A percentile compares a stretch with the other conserved stretches of the same genome.
Conservation (phyloP, 139 green algal species). For the Raphidocelis subcapitata region DNA sequence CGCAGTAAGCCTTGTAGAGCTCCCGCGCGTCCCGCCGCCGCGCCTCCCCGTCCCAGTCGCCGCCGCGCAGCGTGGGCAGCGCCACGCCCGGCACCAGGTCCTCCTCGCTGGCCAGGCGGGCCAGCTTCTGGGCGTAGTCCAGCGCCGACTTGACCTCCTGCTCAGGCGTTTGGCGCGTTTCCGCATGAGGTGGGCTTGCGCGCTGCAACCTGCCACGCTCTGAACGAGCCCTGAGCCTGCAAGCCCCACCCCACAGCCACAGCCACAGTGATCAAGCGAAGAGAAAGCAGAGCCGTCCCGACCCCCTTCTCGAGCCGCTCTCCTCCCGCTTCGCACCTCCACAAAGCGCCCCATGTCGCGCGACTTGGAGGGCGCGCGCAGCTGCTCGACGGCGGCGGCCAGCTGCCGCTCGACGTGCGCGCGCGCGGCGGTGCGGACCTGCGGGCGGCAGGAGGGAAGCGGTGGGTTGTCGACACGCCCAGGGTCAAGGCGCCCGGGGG, state of each 20-base stretch:
- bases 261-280: too few species aligned
- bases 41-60: slow-evolving; percentile 47
- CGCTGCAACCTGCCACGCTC: too few species aligned
- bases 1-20: slow-evolving; percentile 1
- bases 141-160: slow-evolving; percentile 57
- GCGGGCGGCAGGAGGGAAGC: too few species aligned
- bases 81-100: slow-evolving; percentile 60
- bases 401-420: slow-evolving; percentile 67
- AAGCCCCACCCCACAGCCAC: too few species aligned
- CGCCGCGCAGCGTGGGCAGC: slow-evolving; percentile 49
- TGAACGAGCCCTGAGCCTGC: too few species aligned
- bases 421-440: slow-evolving; percentile 23
- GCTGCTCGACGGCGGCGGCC: slow-evolving; percentile 59
- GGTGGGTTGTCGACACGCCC: too few species aligned
- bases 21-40: slow-evolving; percentile 36
- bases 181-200: too few species aligned
- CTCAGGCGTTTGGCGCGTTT: neutral
- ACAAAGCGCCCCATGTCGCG: slow-evolving; percentile 19
- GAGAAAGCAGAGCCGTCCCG: too few species aligned
- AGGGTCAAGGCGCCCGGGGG: too few species aligned
- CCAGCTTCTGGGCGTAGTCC: slow-evolving; percentile 52
- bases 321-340: slow-evolving; percentile 16
- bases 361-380: slow-evolving; percentile 14
- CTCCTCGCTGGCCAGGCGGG: slow-evolving; percentile 46
- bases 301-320: too few species aligned